Evolutionary conservation across 2,329 filamentous ascomycete genomes (phyloP).

Genomic region (Neonectria sp.): DNA sequence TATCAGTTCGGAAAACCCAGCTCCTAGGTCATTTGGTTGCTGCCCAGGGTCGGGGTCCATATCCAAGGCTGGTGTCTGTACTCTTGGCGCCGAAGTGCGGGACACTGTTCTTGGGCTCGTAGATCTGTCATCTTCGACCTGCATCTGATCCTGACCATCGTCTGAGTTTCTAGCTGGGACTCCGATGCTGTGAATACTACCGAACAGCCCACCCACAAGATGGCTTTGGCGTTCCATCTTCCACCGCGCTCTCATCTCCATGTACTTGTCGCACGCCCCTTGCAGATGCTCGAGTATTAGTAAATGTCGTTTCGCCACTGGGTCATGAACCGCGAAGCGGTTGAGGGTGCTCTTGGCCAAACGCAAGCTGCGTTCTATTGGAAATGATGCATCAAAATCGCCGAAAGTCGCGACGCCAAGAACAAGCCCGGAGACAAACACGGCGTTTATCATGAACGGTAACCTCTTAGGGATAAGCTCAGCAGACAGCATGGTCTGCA

Average conservation of each 20-base stretch:
- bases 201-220: conserved; percentile 44
- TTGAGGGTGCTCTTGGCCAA: conserved; percentile 43
- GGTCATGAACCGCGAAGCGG: conserved; percentile 39
- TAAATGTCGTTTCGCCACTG: conserved; percentile 42
- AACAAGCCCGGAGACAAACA: conserved; percentile 61
- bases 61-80: conserved; percentile 11
- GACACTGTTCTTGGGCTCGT: conserved; percentile 16
- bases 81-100: not conserved
- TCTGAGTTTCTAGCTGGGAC: conserved; percentile 21
- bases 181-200: conserved; percentile 42
- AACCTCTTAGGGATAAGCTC: conserved; percentile 57
- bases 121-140: conserved; percentile 1
- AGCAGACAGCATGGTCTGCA: conserved; percentile 53
- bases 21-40: conserved; percentile 28
- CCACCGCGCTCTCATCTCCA: conserved; percentile 39
- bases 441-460: conserved; percentile 62
- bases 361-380: conserved; percentile 47
- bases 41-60: conserved; percentile 10
- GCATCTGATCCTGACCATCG: not conserved
- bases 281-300: conserved; percentile 45
- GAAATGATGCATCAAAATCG: conserved; percentile 57
- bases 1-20: conserved; percentile 36
- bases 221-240: conserved; percentile 44
- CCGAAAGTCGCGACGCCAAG: conserved; percentile 61
- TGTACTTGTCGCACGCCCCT: conserved; percentile 41